Evolutionary conservation across 371 early-diverging fungal genomes (phyloP).

Genomic region (Mucor irregularis): DNA sequence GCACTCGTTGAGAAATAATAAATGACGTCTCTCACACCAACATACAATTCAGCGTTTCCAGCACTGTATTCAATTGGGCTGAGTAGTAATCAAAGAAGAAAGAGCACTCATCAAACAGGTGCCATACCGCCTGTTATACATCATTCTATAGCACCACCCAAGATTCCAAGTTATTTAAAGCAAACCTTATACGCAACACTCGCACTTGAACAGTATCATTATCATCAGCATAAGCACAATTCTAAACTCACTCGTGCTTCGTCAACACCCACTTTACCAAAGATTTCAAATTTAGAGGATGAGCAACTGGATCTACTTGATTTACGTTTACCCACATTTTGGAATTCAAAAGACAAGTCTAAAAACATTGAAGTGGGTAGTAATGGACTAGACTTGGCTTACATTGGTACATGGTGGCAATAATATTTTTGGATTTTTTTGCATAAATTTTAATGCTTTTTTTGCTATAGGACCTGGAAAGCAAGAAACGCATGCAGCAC

Average conservation of each 20-base stretch:
- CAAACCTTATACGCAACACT: constrained; percentile 36
- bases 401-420: constrained; percentile 38
- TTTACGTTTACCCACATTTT: constrained; percentile 57
- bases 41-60: constrained; percentile 17
- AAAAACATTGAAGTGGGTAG: constrained; percentile 54
- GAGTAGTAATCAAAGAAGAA: neutral
- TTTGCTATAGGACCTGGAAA: constrained; percentile 70
- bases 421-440: neutral
- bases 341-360: constrained; percentile 68
- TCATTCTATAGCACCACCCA: constrained; percentile 32
- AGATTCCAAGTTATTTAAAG: constrained; percentile 37
- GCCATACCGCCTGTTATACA: neutral
- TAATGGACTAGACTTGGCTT: constrained; percentile 56
- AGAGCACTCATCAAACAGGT: neutral
- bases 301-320: constrained; percentile 18
- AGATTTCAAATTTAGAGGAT: constrained; percentile 8
- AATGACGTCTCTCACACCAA: constrained; percentile 3
- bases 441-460: neutral
- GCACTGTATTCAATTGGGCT: constrained; percentile 8
- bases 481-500: constrained; percentile 80
- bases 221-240: constrained; percentile 18
- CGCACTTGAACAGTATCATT: constrained; percentile 28
- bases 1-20: neutral
- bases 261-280: neutral
- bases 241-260: neutral